Conservation (phyloP, 176 grass and related monocot species). For the Microstegium vimineum region DNA sequence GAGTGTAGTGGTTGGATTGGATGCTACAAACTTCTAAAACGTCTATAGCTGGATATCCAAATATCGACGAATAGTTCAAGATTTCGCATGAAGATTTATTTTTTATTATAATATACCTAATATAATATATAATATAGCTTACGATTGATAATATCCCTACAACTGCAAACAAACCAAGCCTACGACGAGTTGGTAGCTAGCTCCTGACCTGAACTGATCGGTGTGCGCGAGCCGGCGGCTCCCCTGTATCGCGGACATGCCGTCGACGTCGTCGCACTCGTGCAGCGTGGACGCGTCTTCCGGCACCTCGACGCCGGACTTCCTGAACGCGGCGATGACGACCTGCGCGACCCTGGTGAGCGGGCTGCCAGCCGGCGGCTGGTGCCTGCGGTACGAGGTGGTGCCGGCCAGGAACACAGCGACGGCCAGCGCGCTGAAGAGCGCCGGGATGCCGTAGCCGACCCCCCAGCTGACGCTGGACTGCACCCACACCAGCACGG, state of each 20-base stretch:
- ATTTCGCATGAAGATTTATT: background rate
- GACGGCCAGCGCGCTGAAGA: constrained; percentile 18
- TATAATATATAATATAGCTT: too few species aligned
- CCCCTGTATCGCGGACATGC: constrained; percentile 52
- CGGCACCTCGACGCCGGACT: constrained; percentile 23
- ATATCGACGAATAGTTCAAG: background rate
- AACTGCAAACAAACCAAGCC: background rate
- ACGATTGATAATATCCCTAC: background rate
- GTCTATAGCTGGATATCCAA: background rate
- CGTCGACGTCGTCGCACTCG: constrained; percentile 31
- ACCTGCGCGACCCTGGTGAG: constrained; percentile 54
- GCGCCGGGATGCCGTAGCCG: constrained; percentile 40
- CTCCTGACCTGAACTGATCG: constrained; percentile 36
- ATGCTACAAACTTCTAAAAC: background rate
- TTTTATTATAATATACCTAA: too few species aligned
- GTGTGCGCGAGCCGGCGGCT: constrained; percentile 55
- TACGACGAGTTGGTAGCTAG: background rate
- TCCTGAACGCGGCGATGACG: constrained; percentile 30
- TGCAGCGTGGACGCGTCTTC: constrained; percentile 23
- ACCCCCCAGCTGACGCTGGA: constrained; percentile 35
- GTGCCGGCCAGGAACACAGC: constrained; percentile 28
- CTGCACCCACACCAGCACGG: constrained; percentile 61
- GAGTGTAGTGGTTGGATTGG: background rate
- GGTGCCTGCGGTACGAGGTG: constrained; percentile 9
- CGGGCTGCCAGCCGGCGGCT: constrained; percentile 37